Evolutionary conservation across 176 grass and related monocot genomes (phyloP).

Genomic region (Bromus sterilis): DNA sequence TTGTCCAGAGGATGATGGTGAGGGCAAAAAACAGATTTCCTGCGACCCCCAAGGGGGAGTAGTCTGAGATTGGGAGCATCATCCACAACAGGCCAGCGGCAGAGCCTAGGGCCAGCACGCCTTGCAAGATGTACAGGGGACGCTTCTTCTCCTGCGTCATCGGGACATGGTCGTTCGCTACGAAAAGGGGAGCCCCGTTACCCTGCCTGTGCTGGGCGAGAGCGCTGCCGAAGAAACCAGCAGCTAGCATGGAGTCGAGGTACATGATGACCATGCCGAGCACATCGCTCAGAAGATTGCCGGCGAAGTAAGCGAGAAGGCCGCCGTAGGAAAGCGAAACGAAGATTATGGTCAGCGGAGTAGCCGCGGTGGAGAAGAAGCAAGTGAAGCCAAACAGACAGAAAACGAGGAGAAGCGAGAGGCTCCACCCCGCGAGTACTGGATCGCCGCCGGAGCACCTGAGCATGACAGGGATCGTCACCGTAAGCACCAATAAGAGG

Average conservation of each 20-base stretch:
- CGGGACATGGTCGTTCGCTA: neutral
- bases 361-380: neutral
- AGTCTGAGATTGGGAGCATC: neutral
- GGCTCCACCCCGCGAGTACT: neutral
- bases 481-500: neutral
- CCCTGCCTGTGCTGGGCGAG: neutral
- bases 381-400: neutral
- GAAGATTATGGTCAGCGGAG: neutral
- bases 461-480: neutral
- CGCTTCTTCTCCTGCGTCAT: neutral
- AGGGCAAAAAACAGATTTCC: neutral
- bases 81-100: neutral
- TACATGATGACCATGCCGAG: neutral
- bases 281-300: neutral
- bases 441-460: neutral
- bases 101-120: neutral
- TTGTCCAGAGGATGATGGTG: too few species aligned
- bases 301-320: neutral
- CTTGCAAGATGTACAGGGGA: neutral
- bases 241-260: neutral
- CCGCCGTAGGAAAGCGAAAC: neutral
- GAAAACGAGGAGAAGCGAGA: neutral
- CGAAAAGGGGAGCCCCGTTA: neutral
- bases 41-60: neutral
- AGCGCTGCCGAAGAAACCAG: neutral